Base-by-base conservation (phyloP, 139 green algal genomes). In the Deuterostichococcus epilithicus region DNA sequence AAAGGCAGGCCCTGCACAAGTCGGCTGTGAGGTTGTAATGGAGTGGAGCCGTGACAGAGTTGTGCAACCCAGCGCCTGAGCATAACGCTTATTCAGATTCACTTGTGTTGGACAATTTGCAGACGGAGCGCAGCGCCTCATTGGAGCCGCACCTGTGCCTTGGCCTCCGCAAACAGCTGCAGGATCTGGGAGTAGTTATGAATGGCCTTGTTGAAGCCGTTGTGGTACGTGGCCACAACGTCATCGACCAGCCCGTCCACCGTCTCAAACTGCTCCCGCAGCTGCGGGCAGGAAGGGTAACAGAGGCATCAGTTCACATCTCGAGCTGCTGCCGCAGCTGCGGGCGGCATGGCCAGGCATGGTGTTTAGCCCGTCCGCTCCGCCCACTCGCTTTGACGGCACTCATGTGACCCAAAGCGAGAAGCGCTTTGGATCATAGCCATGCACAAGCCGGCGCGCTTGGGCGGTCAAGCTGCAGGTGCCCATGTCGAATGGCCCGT, bases 131-230 rank as follows among this genome's bases (percentile, higher is more conserved):
- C 20, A 35, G 63, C 26, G 8, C 15, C 63, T 36, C 73, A 71
- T 71, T 37, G 35, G 25, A 25, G 28, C 6, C 79, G 1, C 38
- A 89, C 85, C 84, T 95, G 88, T 33, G 89, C 72, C 73, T 88
- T 90, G 0, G 89, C 80, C 2, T 94, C 86, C 15, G 80, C 66
- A 77, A 97, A 96, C 13, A 95, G 87, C 38, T 86, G 76, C 78
- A 97, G 83, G 73, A 97, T 96, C 36, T 89, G 84, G 1, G 81
- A 90, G 80, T 97, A 96, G 84, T 96, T 94, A 71, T 95, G 91
- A 66, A 96, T 92, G 20, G 90, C 86, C 58, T 86, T 90, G 71
- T 92, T 92, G 85, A 97, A 97, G 70, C 92, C 92, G n/a, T 73
- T 70, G 81, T 94, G 87, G 75, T 94, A 91, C 30, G 68, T 78